phyloP scores from a whole-genome alignment of 2,329 filamentous ascomycete genomes.

The Coniochaeta sp. region DNA sequence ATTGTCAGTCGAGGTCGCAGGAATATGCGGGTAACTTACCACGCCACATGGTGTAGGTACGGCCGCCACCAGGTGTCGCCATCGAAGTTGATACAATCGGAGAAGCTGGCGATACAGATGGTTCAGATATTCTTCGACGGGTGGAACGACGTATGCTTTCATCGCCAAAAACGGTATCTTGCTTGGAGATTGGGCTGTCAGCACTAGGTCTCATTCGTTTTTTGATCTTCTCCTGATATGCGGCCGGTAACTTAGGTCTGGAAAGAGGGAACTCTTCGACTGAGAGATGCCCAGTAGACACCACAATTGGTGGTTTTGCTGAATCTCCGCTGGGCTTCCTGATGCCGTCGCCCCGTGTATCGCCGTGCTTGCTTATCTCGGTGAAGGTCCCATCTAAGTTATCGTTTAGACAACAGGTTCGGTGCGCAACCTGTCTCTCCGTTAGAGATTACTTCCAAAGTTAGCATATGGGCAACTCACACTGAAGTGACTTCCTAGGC shows the following conservation, averaged over 20 bases:
- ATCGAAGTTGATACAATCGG: not conserved
- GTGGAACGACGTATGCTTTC: not conserved
- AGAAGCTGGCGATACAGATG: not conserved
- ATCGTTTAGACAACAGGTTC: slow-evolving; percentile 11
- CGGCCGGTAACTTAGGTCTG: not conserved
- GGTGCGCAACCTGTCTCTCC: not conserved
- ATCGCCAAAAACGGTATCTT: not conserved
- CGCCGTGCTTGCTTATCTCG: slow-evolving; percentile 9
- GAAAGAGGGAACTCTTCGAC: not conserved
- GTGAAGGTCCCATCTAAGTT: slow-evolving; percentile 15
- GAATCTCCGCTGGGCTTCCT: not conserved
- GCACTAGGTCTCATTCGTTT: not conserved
- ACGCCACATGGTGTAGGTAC: not conserved
- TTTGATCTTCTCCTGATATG: not conserved
- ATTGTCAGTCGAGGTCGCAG: not conserved
- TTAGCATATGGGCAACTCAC: slow-evolving; percentile 2
- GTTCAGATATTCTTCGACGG: not conserved
- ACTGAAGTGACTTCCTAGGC: slow-evolving; percentile 11
- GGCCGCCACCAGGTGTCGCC: not conserved
- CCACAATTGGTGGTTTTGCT: not conserved
- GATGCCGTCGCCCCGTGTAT: not conserved
- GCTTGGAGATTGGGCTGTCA: not conserved
- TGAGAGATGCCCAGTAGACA: not conserved
- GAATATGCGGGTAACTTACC: not conserved
- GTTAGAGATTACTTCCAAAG: not conserved